phyloP scores from a whole-genome alignment of 2,329 filamentous ascomycete genomes.

The Geosmithia flava region DNA sequence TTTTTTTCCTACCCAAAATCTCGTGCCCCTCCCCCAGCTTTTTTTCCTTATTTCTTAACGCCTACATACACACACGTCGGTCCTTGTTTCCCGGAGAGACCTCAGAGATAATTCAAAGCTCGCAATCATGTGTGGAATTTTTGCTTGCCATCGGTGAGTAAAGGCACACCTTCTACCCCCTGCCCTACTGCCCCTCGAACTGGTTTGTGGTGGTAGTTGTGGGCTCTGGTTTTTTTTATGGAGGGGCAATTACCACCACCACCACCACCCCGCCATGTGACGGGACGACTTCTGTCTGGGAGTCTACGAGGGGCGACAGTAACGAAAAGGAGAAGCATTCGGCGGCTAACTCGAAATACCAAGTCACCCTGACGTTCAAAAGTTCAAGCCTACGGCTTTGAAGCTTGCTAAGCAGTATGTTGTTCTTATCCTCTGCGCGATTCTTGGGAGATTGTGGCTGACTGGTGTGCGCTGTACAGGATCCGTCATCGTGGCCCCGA shows the following conservation, averaged over 20 bases:
- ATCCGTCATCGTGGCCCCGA: conserved; percentile 94
- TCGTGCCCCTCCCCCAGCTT: background rate
- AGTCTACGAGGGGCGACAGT: conserved; percentile 1
- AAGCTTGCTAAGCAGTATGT: conserved; percentile 86
- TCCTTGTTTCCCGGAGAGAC: background rate
- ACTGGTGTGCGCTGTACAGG: conserved; percentile 31
- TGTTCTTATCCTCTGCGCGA: background rate
- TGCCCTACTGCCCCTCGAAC: background rate
- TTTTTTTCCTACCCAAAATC: background rate
- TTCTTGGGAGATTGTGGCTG: background rate
- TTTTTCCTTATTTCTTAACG: background rate
- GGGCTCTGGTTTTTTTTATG: conserved; percentile 8
- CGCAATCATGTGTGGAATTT: conserved; percentile 86
- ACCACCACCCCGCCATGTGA: conserved; percentile 15
- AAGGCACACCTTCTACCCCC: conserved; percentile 8
- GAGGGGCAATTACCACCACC: conserved; percentile 17
- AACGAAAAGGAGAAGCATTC: conserved; percentile 2
- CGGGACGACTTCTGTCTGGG: too few relatives aligned
- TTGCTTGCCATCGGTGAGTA: conserved; percentile 79
- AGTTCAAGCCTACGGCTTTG: conserved; percentile 91
- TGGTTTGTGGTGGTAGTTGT: background rate
- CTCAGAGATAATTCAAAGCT: background rate
- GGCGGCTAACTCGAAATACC: conserved; percentile 9
- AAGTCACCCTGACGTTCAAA: conserved; percentile 84
- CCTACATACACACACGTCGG: background rate